Percentiles rank a stretch among this genome's conserved stretches.
These are phyloP conservation scores for Ophiostoma piceae DNA, from an alignment of 2,329 filamentous ascomycete species.

Conservation along the genomic window DNA sequence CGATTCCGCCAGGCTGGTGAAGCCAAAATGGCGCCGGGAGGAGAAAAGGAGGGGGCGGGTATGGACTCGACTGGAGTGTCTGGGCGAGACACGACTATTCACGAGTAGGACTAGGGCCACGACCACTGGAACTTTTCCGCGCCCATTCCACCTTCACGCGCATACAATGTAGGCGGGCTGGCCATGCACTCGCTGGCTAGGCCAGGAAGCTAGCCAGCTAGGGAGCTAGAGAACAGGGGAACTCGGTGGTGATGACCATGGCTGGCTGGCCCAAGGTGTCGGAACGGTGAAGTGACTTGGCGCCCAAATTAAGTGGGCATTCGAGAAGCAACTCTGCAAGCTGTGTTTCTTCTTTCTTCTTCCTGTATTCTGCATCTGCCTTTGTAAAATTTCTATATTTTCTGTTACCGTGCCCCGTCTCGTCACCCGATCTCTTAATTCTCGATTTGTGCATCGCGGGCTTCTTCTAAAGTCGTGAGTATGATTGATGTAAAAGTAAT, in stretches of 20 bases:
- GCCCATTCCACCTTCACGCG: neutral
- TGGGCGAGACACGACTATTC: neutral
- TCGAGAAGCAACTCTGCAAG: no score
- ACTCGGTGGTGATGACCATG: neutral
- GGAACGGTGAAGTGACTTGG: neutral
- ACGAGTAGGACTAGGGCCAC: neutral
- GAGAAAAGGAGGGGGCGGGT: neutral
- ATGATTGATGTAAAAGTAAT: neutral
- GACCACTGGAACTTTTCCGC: neutral
- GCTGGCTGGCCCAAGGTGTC: conserved; percentile 1
- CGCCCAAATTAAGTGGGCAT: conserved; percentile 2
- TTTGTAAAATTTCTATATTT: no score
- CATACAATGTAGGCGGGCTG: no score
- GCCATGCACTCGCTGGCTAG: neutral
- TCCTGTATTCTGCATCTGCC: no score
- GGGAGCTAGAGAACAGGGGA: neutral
- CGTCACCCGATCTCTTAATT: no score
- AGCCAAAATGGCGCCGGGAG: conserved; percentile 9
- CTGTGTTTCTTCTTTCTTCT: no score
- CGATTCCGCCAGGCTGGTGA: conserved; percentile 1
- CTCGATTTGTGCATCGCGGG: no score
- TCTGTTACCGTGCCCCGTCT: no score
- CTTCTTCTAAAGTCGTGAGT: neutral
- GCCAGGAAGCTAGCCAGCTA: no score
- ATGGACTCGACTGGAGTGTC: neutral